phyloP scores from a whole-genome alignment of 495 filamentous ascomycete species.

The Daldinia concentrica region DNA sequence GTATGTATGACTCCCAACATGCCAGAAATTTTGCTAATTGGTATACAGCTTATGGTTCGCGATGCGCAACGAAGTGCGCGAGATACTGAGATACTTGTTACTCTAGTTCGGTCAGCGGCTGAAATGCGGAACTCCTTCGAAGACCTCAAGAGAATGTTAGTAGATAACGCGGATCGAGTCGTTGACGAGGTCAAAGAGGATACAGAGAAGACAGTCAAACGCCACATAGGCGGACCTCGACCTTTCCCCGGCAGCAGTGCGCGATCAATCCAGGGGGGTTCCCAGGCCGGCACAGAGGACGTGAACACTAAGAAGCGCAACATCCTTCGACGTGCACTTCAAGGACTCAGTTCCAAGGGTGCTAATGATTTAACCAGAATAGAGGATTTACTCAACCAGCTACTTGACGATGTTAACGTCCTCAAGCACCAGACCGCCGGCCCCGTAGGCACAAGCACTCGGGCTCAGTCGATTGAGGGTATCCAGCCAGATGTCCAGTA shows the following conservation, averaged over 20 bases:
- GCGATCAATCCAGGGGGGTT: slow-evolving; percentile 63
- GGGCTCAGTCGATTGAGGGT: slow-evolving; percentile 62
- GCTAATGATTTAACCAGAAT: slow-evolving; percentile 89
- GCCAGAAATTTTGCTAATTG: slow-evolving; percentile 20
- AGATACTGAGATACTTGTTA: slow-evolving; percentile 96
- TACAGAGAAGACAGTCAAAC: slow-evolving; percentile 83
- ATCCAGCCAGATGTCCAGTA: slow-evolving; percentile 65
- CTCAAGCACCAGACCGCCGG: slow-evolving; percentile 71
- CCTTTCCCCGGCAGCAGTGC: slow-evolving; percentile 75
- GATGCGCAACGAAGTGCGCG: slow-evolving; percentile 96
- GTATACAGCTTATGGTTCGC: slow-evolving; percentile 84
- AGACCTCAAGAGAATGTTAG: slow-evolving; percentile 92
- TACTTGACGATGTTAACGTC: slow-evolving; percentile 89
- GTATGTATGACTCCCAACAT: slow-evolving; percentile 57
- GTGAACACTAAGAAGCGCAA: slow-evolving; percentile 81
- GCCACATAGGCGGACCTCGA: slow-evolving; percentile 85
- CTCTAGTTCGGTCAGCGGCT: slow-evolving; percentile 89
- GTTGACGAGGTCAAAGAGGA: slow-evolving; percentile 85
- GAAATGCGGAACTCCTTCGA: slow-evolving; percentile 98
- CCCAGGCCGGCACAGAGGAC: slow-evolving; percentile 77
- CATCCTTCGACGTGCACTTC: slow-evolving; percentile 89
- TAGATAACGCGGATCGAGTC: slow-evolving; percentile 83
- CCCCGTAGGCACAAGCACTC: slow-evolving; percentile 49
- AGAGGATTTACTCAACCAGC: slow-evolving; percentile 92
- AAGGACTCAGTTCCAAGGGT: slow-evolving; percentile 85